A percentile compares a stretch with the other conserved stretches of the same genome.
Evolutionary conservation across 1,284 basidiomycete genomes (phyloP).

Genomic region (Melampsora abietis-canadensis): DNA sequence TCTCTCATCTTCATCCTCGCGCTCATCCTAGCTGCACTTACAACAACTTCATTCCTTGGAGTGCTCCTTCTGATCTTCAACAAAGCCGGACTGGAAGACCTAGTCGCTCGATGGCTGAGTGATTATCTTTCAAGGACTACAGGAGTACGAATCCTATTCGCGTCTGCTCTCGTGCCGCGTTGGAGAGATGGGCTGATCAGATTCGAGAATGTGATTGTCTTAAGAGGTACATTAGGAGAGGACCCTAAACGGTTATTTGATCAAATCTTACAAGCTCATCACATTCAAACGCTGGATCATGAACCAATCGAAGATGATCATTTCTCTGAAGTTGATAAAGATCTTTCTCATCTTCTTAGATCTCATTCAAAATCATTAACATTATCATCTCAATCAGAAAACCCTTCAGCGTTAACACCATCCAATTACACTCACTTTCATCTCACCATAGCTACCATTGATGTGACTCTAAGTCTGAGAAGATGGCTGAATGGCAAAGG

Average conservation of each 20-base stretch:
- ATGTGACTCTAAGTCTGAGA: conserved; percentile 88
- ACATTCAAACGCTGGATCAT: neutral
- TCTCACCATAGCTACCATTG: conserved; percentile 85
- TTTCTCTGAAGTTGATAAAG: neutral
- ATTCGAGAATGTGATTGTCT: conserved; percentile 94
- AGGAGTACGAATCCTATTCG: conserved; percentile 90
- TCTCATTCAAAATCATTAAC: conserved; percentile 24
- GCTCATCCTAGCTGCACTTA: conserved; percentile 85
- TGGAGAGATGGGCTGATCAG: conserved; percentile 94
- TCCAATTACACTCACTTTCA: conserved; percentile 81
- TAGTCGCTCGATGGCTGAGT: conserved; percentile 81
- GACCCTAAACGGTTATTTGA: conserved; percentile 36
- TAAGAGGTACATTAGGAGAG: conserved; percentile 60
- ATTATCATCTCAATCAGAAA: conserved; percentile 16
- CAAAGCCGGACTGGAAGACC: conserved; percentile 85
- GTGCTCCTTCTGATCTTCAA: conserved; percentile 85
- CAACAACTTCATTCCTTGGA: conserved; percentile 95
- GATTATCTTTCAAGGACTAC: conserved; percentile 90
- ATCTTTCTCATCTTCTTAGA: conserved; percentile 18
- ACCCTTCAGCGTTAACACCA: neutral
- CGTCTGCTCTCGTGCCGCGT: conserved; percentile 94
- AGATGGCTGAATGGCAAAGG: conserved; percentile 96
- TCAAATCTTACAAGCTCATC: conserved; percentile 1
- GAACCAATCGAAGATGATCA: neutral
- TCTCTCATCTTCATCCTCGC: conserved; percentile 93